phyloP scores from a whole-genome alignment of 2,329 filamentous ascomycete genomes.

The Calonectria naviculata region DNA sequence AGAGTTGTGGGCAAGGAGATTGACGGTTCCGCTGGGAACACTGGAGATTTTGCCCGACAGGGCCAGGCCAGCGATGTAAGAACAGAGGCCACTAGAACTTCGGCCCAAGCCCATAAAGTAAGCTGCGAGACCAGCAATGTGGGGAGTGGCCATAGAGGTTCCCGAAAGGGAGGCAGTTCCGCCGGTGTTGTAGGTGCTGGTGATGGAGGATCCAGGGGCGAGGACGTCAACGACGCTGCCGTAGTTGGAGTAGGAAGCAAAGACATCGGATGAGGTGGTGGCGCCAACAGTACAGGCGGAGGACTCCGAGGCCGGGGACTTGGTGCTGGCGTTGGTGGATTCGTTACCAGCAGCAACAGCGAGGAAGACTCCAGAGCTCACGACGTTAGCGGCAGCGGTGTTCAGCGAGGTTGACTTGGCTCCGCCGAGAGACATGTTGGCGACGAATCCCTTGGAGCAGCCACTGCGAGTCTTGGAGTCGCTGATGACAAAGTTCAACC shows the following conservation, averaged over 20 bases:
- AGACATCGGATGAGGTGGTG: slow-evolving; percentile 51
- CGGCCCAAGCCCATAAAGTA: slow-evolving; percentile 57
- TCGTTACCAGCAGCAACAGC: slow-evolving; percentile 68
- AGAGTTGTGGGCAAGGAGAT: slow-evolving; percentile 40
- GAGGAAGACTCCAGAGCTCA: slow-evolving; percentile 60
- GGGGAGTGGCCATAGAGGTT: slow-evolving; percentile 58
- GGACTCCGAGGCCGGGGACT: slow-evolving; percentile 60
- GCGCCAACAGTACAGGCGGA: slow-evolving; percentile 66
- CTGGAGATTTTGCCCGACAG: slow-evolving; percentile 50
- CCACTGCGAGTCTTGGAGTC: slow-evolving; percentile 46
- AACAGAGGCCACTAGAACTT: slow-evolving; percentile 30
- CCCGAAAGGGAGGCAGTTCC: slow-evolving; percentile 55
- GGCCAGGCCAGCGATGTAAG: slow-evolving; percentile 44
- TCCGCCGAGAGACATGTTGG: slow-evolving; percentile 69
- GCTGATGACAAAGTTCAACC: slow-evolving; percentile 55
- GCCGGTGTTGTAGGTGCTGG: slow-evolving; percentile 62
- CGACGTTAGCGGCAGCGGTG: slow-evolving; percentile 58
- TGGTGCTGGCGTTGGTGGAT: slow-evolving; percentile 53
- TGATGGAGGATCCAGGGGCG: slow-evolving; percentile 59
- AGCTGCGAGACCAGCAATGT: slow-evolving; percentile 54
- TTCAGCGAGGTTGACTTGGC: slow-evolving; percentile 58
- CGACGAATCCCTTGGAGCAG: slow-evolving; percentile 59
- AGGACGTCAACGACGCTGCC: slow-evolving; percentile 62
- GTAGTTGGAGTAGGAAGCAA: slow-evolving; percentile 64
- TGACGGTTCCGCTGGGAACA: slow-evolving; percentile 34